Percentiles rank a stretch among this genome's conserved stretches.
phyloP scores from a whole-genome alignment of 345 rosid genomes.

The Reutealis trisperma region DNA sequence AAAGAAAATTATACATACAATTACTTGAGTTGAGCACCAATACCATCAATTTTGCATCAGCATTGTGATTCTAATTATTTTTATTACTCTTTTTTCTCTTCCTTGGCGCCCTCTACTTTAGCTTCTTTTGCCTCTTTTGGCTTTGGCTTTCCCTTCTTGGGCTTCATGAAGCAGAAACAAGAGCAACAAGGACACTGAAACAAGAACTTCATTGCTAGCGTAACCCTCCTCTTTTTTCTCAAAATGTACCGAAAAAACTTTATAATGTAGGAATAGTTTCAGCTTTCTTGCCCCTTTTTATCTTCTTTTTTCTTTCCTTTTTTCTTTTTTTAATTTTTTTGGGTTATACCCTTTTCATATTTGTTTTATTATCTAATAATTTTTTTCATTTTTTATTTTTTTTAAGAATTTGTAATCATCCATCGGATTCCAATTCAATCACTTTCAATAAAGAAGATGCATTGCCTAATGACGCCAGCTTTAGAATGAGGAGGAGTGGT shows the following conservation, averaged over 20 bases:
- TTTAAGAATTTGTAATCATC: background rate
- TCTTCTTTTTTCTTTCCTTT: conserved; percentile 28
- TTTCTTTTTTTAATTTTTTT: conserved; percentile 22
- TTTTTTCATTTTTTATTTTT: background rate
- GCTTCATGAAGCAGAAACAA: conserved; percentile 88
- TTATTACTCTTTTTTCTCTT: conserved; percentile 33
- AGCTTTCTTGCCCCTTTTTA: conserved; percentile 19
- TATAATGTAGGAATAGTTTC: conserved; percentile 1
- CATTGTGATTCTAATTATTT: background rate
- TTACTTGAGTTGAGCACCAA: background rate
- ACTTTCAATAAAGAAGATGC: conserved; percentile 44
- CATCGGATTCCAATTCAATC: conserved; percentile 62
- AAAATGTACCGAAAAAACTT: background rate
- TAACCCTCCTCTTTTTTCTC: conserved; percentile 17
- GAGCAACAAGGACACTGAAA: conserved; percentile 86
- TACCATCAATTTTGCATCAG: background rate
- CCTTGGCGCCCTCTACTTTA: conserved; percentile 24
- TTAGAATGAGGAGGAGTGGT: conserved; percentile 10
- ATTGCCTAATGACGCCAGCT: conserved; percentile 33
- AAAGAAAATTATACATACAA: background rate
- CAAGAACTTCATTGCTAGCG: conserved; percentile 72
- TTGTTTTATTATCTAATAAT: conserved; percentile 1
- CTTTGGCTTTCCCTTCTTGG: conserved; percentile 61
- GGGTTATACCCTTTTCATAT: background rate
- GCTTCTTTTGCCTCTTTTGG: conserved; percentile 20